Evolutionary conservation across 306 rosid genomes (phyloP).

Genomic region (Acacia confusa): DNA sequence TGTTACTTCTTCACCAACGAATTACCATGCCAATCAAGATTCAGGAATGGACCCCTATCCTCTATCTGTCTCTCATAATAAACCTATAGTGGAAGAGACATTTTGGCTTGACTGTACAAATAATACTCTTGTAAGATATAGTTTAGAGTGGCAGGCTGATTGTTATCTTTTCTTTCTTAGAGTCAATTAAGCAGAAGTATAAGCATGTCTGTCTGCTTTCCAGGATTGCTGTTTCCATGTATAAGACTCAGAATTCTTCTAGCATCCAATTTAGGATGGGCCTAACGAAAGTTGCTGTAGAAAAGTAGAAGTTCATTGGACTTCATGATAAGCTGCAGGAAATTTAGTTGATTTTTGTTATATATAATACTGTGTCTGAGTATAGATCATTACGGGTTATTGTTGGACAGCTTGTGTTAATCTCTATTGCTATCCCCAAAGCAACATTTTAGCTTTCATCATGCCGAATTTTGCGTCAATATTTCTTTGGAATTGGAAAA

Average conservation of each 20-base stretch:
- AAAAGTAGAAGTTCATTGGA: background rate
- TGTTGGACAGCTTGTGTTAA: background rate
- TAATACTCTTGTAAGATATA: background rate
- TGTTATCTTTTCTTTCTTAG: background rate
- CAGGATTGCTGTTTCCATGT: background rate
- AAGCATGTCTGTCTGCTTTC: background rate
- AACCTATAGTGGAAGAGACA: conserved; percentile 2
- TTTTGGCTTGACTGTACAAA: background rate
- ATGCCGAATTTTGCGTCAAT: background rate
- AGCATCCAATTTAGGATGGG: background rate
- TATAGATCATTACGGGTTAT: background rate
- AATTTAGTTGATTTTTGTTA: background rate
- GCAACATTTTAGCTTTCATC: background rate
- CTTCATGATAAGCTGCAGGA: background rate
- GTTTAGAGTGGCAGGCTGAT: background rate
- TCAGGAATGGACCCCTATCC: background rate
- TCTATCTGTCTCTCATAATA: background rate
- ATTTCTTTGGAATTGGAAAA: background rate
- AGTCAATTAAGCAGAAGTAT: conserved; percentile 5
- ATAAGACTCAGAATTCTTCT: background rate
- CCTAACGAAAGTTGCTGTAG: background rate
- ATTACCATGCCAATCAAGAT: conserved; percentile 5
- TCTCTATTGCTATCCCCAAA: background rate
- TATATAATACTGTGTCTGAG: background rate
- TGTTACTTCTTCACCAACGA: background rate